Conservation (phyloP, 1,284 basidiomycete genomes). For the Pascua sp. region DNA sequence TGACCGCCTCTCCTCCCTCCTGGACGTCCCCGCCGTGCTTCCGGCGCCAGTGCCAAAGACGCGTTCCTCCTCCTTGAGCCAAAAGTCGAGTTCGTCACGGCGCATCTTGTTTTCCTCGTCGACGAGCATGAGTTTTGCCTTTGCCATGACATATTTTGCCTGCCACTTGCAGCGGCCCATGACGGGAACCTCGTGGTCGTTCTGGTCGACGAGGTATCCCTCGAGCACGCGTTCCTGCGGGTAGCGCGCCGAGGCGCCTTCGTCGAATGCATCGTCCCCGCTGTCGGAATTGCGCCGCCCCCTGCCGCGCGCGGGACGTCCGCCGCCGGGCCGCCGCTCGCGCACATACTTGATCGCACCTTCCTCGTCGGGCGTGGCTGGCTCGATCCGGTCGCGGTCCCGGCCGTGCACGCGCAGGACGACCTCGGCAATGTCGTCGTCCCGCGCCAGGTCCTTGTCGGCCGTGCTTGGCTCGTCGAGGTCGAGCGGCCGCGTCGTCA, state of each 20-base stretch:
- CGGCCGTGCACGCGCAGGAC: constrained; percentile 13
- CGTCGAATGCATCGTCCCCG: constrained; percentile 24
- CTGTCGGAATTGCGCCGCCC: constrained; percentile 11
- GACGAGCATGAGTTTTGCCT: constrained; percentile 46
- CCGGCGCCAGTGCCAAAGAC: background rate
- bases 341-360: constrained; percentile 16
- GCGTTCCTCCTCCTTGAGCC: constrained; percentile 17
- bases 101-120: constrained; percentile 46
- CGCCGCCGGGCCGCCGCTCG: constrained; percentile 14
- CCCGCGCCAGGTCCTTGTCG: constrained; percentile 17
- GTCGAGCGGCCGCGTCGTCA: constrained; percentile 4
- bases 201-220: constrained; percentile 16
- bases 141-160: constrained; percentile 42
- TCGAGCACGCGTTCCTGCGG: constrained; percentile 19
- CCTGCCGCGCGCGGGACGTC: constrained; percentile 8
- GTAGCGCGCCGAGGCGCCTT: constrained; percentile 18
- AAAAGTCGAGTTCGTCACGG: constrained; percentile 25
- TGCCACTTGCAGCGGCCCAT: constrained; percentile 35
- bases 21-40: background rate
- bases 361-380: constrained; percentile 12
- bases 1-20: too few relatives aligned
- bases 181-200: constrained; percentile 25
- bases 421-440: constrained; percentile 19
- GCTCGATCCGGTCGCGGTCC: constrained; percentile 7
- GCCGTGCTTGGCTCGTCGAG: constrained; percentile 15